phyloP scores from a whole-genome alignment of 495 filamentous ascomycete genomes.

The Cryomyces minteri region DNA sequence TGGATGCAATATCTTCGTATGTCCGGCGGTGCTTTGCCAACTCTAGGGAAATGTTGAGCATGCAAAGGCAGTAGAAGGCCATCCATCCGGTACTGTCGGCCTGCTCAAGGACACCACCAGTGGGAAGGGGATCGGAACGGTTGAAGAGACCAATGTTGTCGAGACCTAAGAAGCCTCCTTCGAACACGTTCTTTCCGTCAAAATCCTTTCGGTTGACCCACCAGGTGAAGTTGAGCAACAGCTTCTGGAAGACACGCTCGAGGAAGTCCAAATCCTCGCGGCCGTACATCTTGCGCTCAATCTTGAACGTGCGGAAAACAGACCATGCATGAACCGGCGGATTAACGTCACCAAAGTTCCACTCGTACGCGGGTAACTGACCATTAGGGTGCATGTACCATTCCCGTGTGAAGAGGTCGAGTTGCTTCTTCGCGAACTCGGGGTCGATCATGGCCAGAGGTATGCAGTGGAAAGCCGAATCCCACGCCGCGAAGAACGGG shows the following conservation, averaged over 20 bases:
- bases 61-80: conserved; percentile 87
- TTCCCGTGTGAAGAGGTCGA: conserved; percentile 85
- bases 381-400: conserved; percentile 99
- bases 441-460: conserved; percentile 93
- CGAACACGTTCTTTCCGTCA: conserved; percentile 90
- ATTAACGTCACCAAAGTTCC: conserved; percentile 97
- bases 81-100: conserved; percentile 98
- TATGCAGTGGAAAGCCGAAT: conserved; percentile 92
- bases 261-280: conserved; percentile 88
- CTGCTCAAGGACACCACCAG: conserved; percentile 83
- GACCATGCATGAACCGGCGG: conserved; percentile 95
- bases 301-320: conserved; percentile 88
- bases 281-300: conserved; percentile 92
- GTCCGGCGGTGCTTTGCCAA: conserved; percentile 88
- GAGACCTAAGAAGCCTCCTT: conserved; percentile 88
- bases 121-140: conserved; percentile 89
- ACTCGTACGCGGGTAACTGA: conserved; percentile 82
- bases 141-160: conserved; percentile 98
- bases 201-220: conserved; percentile 94
- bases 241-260: conserved; percentile 89
- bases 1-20: conserved; percentile 94
- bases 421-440: conserved; percentile 92
- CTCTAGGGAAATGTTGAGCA: conserved; percentile 92
- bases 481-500: conserved; percentile 96
- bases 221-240: conserved; percentile 95